Evolutionary conservation across 2,329 filamentous ascomycete species (phyloP), one percentile per base, ranked within the genome.

Genomic region (Calonectria pseudoturangicola): DNA sequence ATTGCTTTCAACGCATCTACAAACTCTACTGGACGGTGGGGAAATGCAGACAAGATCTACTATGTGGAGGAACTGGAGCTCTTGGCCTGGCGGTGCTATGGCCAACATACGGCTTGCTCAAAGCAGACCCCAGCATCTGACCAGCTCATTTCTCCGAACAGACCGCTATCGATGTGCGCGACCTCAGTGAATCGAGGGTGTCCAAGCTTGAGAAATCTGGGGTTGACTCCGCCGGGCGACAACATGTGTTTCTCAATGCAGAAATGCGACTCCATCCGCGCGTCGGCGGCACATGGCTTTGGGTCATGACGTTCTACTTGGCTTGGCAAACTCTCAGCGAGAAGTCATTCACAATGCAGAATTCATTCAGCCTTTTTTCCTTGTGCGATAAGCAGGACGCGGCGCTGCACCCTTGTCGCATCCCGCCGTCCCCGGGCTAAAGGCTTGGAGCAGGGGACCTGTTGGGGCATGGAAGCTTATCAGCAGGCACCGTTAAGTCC

Each of bases 381-480:
- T 47, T 18, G 21, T 30, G 47, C 54, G 54, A 64, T 58, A 70
- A 66, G 62, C 28, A 68, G 41, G 62, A 72, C 65, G 51, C 33
- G 62, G 56, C 63, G 47, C 68, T 27, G 68, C 41, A 45, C 60
- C 47, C 48, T 45, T 48, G 43, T n/a, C 48, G 12, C 47, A 47
- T 39, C 41, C 56, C 36, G 21, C 48, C 62, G 21, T 43, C 43
- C 69, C 47, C 58, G 68, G 71, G 66, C 67, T 45, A 74, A 69
- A 43, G 45, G 47, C 41, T 58, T 54, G 69, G 68, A 39, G 64
- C 36, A 50, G 65, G 68, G 73, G 70, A 60, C 75, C 78, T 80
- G 65, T 77, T 62, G 66, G 72, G 72, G 50, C 68, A 71, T 70
- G 39, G 50, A 73, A 71, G 70, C 77, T 80, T 80, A 80, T 80